A percentile compares a stretch with the other conserved stretches of the same genome.
Evolutionary conservation across 2,329 filamentous ascomycete genomes (phyloP).

Genomic region (Fusarium kyushuense): DNA sequence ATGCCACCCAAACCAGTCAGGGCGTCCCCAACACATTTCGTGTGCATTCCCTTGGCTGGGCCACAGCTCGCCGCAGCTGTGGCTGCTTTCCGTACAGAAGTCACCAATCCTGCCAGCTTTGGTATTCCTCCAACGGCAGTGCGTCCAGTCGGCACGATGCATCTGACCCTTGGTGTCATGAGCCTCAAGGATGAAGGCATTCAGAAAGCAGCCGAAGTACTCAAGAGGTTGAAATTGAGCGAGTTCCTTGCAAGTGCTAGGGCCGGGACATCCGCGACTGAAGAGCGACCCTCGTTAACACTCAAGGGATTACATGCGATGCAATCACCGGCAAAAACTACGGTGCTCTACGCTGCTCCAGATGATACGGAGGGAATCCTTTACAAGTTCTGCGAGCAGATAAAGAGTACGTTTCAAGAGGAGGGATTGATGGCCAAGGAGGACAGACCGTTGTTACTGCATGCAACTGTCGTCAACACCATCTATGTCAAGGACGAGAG

Average conservation of each 20-base stretch:
- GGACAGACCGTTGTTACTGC: slow-evolving; percentile 75
- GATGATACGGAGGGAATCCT: slow-evolving; percentile 65
- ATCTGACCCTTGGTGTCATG: slow-evolving; percentile 91
- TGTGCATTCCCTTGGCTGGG: slow-evolving; percentile 78
- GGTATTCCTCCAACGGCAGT: slow-evolving; percentile 75
- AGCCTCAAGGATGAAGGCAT: slow-evolving; percentile 68
- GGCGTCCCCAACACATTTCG: slow-evolving; percentile 75
- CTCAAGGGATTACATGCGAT: slow-evolving; percentile 71
- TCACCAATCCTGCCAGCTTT: slow-evolving; percentile 59
- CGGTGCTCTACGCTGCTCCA: slow-evolving; percentile 75
- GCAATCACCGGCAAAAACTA: slow-evolving; percentile 66
- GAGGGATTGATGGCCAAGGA: slow-evolving; percentile 69
- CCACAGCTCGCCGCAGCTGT: slow-evolving; percentile 75
- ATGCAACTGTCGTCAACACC: slow-evolving; percentile 89
- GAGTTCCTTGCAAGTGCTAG: slow-evolving; percentile 54
- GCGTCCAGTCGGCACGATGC: slow-evolving; percentile 81
- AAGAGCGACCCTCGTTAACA: slow-evolving; percentile 56
- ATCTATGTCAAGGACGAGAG: slow-evolving; percentile 71
- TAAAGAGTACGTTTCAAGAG: slow-evolving; percentile 67
- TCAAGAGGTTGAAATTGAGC: slow-evolving; percentile 55
- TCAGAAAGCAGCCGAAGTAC: slow-evolving; percentile 56
- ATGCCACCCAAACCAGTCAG: slow-evolving; percentile 52
- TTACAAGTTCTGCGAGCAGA: slow-evolving; percentile 66
- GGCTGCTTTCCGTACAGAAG: slow-evolving; percentile 69
- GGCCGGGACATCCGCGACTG: slow-evolving; percentile 15